Conservation (phyloP, 768 basidiomycete species). For the Aureoboletus auriporus region DNA sequence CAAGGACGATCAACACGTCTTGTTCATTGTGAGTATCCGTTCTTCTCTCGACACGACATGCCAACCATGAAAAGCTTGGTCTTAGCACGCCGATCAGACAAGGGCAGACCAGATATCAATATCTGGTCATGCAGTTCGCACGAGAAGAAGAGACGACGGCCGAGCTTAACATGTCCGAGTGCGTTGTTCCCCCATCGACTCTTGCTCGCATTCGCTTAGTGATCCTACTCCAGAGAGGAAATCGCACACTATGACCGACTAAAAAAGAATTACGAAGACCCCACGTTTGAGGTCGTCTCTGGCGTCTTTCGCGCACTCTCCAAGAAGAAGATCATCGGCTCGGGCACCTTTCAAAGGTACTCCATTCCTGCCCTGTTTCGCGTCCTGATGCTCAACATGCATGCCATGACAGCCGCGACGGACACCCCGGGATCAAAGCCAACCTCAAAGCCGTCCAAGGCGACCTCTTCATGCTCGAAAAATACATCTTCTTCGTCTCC, state of each 20-base stretch:
- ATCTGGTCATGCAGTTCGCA: slow-evolving; percentile 97
- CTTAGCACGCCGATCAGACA: slow-evolving; percentile 93
- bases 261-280: slow-evolving; percentile 91
- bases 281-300: slow-evolving; percentile 93
- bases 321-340: slow-evolving; percentile 86
- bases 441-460: slow-evolving; percentile 97
- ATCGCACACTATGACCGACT: slow-evolving; percentile 76
- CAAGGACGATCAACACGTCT: slow-evolving; percentile 92
- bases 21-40: slow-evolving; percentile 74
- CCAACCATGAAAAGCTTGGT: slow-evolving; percentile 58
- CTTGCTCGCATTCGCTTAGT: not conserved
- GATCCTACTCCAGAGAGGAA: slow-evolving; percentile 53
- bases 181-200: slow-evolving; percentile 27
- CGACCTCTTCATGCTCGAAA: slow-evolving; percentile 96
- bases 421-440: slow-evolving; percentile 94
- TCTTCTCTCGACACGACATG: not conserved
- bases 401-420: slow-evolving; percentile 59
- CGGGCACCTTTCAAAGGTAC: slow-evolving; percentile 83
- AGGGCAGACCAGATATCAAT: slow-evolving; percentile 97
- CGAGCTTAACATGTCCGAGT: slow-evolving; percentile 92
- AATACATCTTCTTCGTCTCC: slow-evolving; percentile 96
- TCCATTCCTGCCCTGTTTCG: too few relatives aligned
- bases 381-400: not conserved
- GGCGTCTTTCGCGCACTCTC: slow-evolving; percentile 89
- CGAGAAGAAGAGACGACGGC: slow-evolving; percentile 96